Base-by-base conservation (phyloP, 228 moss, liverwort and hornwort species). In the Sphagnum magellanicum region DNA sequence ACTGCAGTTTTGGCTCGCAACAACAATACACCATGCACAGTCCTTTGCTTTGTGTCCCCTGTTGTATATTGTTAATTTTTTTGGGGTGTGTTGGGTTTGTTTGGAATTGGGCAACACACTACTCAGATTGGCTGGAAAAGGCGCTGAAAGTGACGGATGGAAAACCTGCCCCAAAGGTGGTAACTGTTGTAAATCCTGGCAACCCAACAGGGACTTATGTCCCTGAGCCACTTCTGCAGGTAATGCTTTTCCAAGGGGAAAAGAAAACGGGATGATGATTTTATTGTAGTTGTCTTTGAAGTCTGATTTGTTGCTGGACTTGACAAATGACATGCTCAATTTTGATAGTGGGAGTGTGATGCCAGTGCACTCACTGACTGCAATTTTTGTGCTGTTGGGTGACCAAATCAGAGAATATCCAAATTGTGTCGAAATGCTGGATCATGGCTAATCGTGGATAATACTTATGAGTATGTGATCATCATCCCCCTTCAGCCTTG, bases 171-270 rank as follows among this genome's bases (percentile, higher is more conserved):
- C 98, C 94, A 0, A 93, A 92, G 84, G 81, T 86, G 76, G 94
- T 98, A 60, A 89, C 92, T 62, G 74, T 98, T 57, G 94, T 98
- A 69, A 98, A 98, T 72, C 98, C 98, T 78, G 98, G 98, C 67
- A 98, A 98, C 65, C 98, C 98, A 32, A 94, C 98, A 8, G 98
- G 98, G 64, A 92, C 98, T 4, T 94, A 98, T 72, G 89, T 98
- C 63, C 92, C 98, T 58, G 92, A 85, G 73, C 57, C 79, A 15
- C 90, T 98, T 70, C 77, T 98, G 71, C 87, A 98, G 98, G 98
- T 98, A 89, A 61, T 63, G 50, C 50, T 50, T 48, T 51, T 52
- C 32, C 32, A 32, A 32, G 49, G 17, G 52, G 3, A 51, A 49
- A 12, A 15, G 46, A 63, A 63, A 5, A 50, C 46, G 52, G 62